Conservation (phyloP, 2,329 filamentous ascomycete species). For the Rasamsonia emersonii region DNA sequence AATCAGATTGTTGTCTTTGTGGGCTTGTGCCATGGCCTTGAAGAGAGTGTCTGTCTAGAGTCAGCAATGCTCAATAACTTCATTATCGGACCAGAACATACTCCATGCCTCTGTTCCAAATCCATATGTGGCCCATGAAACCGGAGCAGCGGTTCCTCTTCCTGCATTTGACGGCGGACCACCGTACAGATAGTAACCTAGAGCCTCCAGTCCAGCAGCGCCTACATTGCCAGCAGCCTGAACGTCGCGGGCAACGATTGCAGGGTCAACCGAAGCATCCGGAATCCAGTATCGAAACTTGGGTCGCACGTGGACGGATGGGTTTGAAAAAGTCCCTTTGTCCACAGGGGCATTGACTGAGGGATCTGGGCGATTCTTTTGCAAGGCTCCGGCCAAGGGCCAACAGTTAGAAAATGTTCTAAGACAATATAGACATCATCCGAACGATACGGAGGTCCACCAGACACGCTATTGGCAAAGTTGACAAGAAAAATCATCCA, state of each 20-base stretch:
- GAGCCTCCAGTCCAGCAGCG: constrained; percentile 31
- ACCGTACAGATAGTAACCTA: constrained; percentile 34
- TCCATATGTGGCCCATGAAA: constrained; percentile 32
- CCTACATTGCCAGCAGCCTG: constrained; percentile 21
- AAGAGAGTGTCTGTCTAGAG: constrained; percentile 18
- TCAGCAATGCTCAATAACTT: background rate
- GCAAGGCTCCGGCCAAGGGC: too few relatives aligned
- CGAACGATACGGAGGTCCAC: too few relatives aligned
- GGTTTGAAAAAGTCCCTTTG: constrained; percentile 17
- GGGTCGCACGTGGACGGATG: constrained; percentile 20
- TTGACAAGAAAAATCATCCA: too few relatives aligned
- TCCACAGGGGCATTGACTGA: too few relatives aligned
- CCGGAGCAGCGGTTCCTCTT: background rate
- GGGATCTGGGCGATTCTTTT: too few relatives aligned
- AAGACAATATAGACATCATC: too few relatives aligned
- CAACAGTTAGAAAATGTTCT: too few relatives aligned
- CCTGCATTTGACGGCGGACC: background rate
- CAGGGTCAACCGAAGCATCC: constrained; percentile 25
- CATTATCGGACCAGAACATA: background rate
- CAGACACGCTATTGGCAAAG: too few relatives aligned
- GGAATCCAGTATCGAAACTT: constrained; percentile 33
- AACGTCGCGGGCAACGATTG: constrained; percentile 23
- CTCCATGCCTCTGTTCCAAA: constrained; percentile 30
- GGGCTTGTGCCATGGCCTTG: constrained; percentile 20
- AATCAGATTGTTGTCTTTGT: constrained; percentile 27